Evolutionary conservation across 106 monocot species (phyloP).

Genomic region (Iris macrosiphon): DNA sequence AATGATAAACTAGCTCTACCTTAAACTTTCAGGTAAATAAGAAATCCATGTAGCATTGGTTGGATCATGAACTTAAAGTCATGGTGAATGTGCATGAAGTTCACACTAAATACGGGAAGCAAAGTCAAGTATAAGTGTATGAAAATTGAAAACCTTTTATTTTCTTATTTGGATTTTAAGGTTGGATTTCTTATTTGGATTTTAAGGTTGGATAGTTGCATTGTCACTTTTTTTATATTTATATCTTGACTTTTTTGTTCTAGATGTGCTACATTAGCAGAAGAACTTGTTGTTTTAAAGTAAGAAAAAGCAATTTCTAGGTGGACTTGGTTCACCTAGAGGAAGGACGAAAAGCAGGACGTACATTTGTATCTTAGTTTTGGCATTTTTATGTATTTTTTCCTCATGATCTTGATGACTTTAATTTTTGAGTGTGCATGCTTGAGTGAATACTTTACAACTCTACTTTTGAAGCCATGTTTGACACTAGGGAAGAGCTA

Average conservation of each 20-base stretch:
- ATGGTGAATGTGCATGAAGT: slow-evolving; percentile 94
- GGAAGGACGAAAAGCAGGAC: too few species aligned
- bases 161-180: neutral
- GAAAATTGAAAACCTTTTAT: neutral
- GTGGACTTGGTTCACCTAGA: slow-evolving; percentile 36
- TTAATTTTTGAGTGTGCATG: too few species aligned
- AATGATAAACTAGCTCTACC: too few species aligned
- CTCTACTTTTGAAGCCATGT: too few species aligned
- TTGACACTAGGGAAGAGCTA: too few species aligned
- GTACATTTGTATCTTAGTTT: too few species aligned
- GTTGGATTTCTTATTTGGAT: too few species aligned
- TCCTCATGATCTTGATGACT: too few species aligned
- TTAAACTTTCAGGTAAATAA: slow-evolving; percentile 57
- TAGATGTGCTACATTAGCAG: slow-evolving; percentile 70
- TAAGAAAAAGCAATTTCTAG: slow-evolving; percentile 48
- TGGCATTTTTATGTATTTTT: too few species aligned
- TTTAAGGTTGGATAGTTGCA: slow-evolving; percentile 7
- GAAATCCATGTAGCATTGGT: slow-evolving; percentile 79
- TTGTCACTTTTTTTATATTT: slow-evolving; percentile 4
- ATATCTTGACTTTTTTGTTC: slow-evolving; percentile 3
- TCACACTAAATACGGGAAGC: slow-evolving; percentile 86
- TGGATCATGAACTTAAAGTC: slow-evolving; percentile 95
- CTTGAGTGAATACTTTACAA: too few species aligned
- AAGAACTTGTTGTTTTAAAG: slow-evolving; percentile 73
- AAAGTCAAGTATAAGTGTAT: slow-evolving; percentile 91